Percentiles rank a stretch among this genome's conserved stretches.
These are phyloP conservation scores for Penicillium frequentans DNA, from an alignment of 2,329 filamentous ascomycete species.

Conservation along the genomic window DNA sequence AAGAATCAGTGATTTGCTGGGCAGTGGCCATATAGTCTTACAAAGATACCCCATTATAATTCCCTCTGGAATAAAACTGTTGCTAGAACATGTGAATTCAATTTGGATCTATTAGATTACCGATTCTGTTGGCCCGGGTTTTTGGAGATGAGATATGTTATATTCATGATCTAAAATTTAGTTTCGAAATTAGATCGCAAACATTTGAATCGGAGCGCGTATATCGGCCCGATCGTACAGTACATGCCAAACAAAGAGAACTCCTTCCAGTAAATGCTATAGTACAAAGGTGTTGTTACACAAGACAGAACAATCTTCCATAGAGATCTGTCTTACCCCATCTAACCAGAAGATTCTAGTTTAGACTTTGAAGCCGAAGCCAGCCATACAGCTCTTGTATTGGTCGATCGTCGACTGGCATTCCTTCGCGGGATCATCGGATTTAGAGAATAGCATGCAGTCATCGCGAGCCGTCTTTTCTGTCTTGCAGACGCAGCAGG, in stretches of 20 bases:
- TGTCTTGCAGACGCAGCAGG: conserved; percentile 96
- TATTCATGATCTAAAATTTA: not conserved
- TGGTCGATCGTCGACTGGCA: conserved; percentile 80
- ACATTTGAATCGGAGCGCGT: not conserved
- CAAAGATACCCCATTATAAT: conserved; percentile 30
- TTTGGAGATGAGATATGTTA: not conserved
- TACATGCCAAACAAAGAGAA: conserved; percentile 10
- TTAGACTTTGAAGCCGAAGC: conserved; percentile 77
- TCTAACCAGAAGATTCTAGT: not conserved
- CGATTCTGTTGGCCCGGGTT: not conserved
- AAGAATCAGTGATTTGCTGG: conserved; percentile 32
- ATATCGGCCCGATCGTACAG: not conserved
- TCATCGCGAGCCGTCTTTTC: conserved; percentile 92
- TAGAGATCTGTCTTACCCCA: not conserved
- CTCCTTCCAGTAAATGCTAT: conserved; percentile 24
- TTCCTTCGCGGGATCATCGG: conserved; percentile 74
- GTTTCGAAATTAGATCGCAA: not conserved
- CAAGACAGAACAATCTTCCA: not conserved
- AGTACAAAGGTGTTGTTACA: conserved; percentile 20
- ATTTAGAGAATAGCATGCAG: conserved; percentile 96
- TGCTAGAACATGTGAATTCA: not conserved
- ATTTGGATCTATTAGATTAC: not conserved
- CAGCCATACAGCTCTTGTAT: conserved; percentile 89
- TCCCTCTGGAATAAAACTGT: not conserved
- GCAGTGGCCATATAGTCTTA: conserved; percentile 10